A percentile compares a stretch with the other conserved stretches of the same genome.
phyloP scores from a whole-genome alignment of 106 monocot genomes.

The Xerophyta viscosa region DNA sequence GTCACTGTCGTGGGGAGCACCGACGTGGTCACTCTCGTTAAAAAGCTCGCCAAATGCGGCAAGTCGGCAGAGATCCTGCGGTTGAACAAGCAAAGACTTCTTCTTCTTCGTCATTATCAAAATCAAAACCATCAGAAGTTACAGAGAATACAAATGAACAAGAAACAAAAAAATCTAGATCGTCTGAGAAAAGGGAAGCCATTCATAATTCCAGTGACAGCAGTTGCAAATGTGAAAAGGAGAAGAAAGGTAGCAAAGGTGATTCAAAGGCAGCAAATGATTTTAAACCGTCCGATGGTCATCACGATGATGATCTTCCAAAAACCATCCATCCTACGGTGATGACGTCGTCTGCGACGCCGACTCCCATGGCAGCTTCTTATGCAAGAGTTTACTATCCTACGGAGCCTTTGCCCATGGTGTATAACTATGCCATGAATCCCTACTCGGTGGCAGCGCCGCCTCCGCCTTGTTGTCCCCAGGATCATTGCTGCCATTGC shows the following conservation, averaged over 20 bases:
- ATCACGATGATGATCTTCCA: too few relatives aligned
- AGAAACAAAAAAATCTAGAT: background rate
- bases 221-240: background rate
- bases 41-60: conserved; percentile 50
- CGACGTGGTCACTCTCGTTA: conserved; percentile 40
- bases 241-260: conserved; percentile 5
- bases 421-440: conserved; percentile 19
- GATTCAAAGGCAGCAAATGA: background rate
- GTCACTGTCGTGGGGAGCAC: conserved; percentile 62
- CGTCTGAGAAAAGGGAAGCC: background rate
- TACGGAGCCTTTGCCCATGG: conserved; percentile 27
- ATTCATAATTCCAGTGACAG: background rate
- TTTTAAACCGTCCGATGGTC: too few relatives aligned
- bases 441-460: conserved; percentile 14
- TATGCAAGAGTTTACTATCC: conserved; percentile 20
- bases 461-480: conserved; percentile 14
- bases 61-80: conserved; percentile 49
- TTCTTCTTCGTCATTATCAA: too few relatives aligned
- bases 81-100: background rate
- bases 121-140: background rate
- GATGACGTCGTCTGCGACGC: conserved; percentile 15
- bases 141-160: background rate
- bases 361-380: conserved; percentile 7
- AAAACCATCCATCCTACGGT: conserved; percentile 2
- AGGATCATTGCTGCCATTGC: conserved; percentile 17